Percentiles rank a stretch among this genome's conserved stretches.
Evolutionary conservation across 495 filamentous ascomycete genomes (phyloP).

Genomic region (Hypoxylon cercidicola): DNA sequence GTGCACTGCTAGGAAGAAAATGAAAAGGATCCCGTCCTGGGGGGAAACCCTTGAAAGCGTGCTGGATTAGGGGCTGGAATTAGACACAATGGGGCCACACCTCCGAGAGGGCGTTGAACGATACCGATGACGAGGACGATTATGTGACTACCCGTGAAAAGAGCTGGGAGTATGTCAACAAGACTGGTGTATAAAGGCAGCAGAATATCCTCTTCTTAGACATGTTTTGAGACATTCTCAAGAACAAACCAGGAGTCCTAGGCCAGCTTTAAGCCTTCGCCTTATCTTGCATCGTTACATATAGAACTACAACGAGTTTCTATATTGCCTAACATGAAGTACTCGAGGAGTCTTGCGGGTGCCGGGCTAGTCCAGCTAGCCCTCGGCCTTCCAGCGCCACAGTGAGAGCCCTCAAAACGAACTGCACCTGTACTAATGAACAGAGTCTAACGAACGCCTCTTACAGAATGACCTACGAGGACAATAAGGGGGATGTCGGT

Average conservation of each 20-base stretch:
- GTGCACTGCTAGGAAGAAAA: neutral
- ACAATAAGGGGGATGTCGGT: slow-evolving; percentile 49
- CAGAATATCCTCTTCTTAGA: neutral
- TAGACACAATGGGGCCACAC: slow-evolving; percentile 8
- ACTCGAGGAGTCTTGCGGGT: slow-evolving; percentile 29
- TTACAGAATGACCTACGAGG: slow-evolving; percentile 45
- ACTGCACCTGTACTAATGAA: neutral
- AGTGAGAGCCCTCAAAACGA: slow-evolving; percentile 25
- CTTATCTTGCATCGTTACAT: neutral
- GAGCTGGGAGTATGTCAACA: slow-evolving; percentile 1
- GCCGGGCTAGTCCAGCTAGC: slow-evolving; percentile 35
- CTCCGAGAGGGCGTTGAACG: neutral
- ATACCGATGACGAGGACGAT: slow-evolving; percentile 13
- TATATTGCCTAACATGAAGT: slow-evolving; percentile 29
- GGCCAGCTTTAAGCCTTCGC: slow-evolving; percentile 8
- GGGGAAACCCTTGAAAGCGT: neutral
- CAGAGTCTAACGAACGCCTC: slow-evolving; percentile 13
- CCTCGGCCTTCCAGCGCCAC: slow-evolving; percentile 39
- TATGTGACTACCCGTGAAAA: slow-evolving; percentile 3
- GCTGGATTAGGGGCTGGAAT: neutral
- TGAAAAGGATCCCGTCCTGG: neutral
- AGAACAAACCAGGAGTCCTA: slow-evolving; percentile 10
- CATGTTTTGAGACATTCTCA: neutral
- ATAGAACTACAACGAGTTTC: neutral
- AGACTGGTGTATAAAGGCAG: slow-evolving; percentile 24